Evolutionary conservation across 73 alveolate genomes (phyloP).

Genomic region (Urostyla sp.): DNA sequence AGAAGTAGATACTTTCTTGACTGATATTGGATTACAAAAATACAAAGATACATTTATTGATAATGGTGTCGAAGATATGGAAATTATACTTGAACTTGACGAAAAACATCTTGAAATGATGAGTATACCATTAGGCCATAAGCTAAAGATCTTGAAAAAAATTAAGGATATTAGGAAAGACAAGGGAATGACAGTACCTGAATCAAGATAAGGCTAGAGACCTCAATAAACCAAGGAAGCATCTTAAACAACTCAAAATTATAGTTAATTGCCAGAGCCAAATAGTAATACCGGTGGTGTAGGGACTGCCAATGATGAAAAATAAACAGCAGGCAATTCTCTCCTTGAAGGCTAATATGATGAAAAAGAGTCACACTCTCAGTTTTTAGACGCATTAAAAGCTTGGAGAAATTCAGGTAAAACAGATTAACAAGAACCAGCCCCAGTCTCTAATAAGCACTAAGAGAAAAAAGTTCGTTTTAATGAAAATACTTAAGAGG

Average conservation of each 20-base stretch:
- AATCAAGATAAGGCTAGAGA: conserved; percentile 37
- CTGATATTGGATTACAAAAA: conserved; percentile 51
- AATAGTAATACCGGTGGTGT: too few species aligned
- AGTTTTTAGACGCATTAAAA: conserved; percentile 63
- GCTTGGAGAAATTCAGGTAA: conserved; percentile 71
- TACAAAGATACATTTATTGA: conserved; percentile 64
- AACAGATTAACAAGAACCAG: neutral
- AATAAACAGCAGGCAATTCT: conserved; percentile 27
- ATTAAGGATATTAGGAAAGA: conserved; percentile 69
- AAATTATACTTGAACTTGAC: conserved; percentile 67
- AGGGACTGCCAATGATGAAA: neutral
- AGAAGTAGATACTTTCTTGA: conserved; percentile 70
- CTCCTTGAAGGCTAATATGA: conserved; percentile 59
- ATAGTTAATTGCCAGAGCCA: conserved; percentile 48
- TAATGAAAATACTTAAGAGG: conserved; percentile 30
- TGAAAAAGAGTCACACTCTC: conserved; percentile 56
- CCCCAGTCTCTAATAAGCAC: neutral
- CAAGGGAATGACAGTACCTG: conserved; percentile 53
- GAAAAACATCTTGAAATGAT: conserved; percentile 73
- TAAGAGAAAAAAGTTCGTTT: conserved; percentile 54
- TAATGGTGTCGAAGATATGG: conserved; percentile 79
- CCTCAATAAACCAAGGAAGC: too few species aligned
- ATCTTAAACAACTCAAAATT: too few species aligned
- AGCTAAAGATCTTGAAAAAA: conserved; percentile 72
- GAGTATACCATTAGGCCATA: conserved; percentile 77